Evolutionary conservation across 2,329 filamentous ascomycete genomes (phyloP).

Genomic region (Colletotrichum sp.): DNA sequence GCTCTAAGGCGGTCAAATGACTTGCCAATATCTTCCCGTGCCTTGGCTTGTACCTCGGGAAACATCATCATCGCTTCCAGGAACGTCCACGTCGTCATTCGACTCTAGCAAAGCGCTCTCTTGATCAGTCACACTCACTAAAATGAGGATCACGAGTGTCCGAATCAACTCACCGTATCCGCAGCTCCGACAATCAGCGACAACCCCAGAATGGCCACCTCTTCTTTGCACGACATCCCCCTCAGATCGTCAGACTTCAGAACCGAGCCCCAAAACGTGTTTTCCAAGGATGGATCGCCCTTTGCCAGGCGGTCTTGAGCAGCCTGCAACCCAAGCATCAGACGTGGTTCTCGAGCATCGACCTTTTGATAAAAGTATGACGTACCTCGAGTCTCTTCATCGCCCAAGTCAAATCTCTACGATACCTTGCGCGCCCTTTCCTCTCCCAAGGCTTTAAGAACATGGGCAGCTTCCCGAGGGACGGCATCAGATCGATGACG

Average conservation of each 20-base stretch:
- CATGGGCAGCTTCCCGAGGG: background rate
- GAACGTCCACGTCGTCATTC: background rate
- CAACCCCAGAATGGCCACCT: background rate
- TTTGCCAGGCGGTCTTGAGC: background rate
- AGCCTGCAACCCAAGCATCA: background rate
- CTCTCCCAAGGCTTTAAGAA: background rate
- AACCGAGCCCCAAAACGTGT: background rate
- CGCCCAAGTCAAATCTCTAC: background rate
- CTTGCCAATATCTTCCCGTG: background rate
- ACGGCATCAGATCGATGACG: background rate
- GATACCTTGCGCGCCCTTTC: background rate
- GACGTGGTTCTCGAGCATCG: background rate
- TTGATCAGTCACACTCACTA: background rate
- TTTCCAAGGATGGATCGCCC: background rate
- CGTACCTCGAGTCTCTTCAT: background rate
- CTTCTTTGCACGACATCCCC: background rate
- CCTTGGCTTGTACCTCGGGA: background rate
- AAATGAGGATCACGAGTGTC: rapidly evolving
- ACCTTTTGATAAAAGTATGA: background rate
- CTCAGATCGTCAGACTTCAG: background rate
- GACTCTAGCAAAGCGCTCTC: background rate
- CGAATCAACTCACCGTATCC: background rate
- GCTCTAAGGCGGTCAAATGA: background rate
- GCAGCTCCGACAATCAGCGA: background rate
- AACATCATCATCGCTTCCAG: background rate